Evolutionary conservation across 352 stramenopile genomes (phyloP).

Genomic region (Globisporangium takayamanum): DNA sequence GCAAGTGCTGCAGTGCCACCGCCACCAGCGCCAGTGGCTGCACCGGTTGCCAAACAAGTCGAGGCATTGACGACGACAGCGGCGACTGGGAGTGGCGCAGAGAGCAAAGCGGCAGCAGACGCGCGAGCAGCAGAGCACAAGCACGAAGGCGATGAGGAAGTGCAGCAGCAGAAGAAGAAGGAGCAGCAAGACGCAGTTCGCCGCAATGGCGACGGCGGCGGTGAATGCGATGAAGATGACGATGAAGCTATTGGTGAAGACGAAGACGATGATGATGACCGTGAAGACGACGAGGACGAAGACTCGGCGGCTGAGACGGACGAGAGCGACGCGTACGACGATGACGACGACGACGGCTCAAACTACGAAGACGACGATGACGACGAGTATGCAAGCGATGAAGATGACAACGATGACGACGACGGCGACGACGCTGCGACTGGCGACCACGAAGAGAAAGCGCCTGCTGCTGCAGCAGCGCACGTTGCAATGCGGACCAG

Average conservation of each 20-base stretch:
- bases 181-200: slow-evolving; percentile 5
- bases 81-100: neutral
- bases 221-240: slow-evolving; percentile 9
- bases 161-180: slow-evolving; percentile 2
- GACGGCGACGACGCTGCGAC: neutral
- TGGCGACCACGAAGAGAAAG: neutral
- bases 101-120: neutral
- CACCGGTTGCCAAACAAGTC: neutral
- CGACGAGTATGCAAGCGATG: neutral
- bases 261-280: slow-evolving; percentile 15
- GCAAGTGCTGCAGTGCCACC: too few species aligned
- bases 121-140: slow-evolving; percentile 1
- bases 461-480: slow-evolving; percentile 4
- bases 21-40: slow-evolving; percentile 1
- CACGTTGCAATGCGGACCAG: slow-evolving; percentile 14
- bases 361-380: slow-evolving; percentile 20
- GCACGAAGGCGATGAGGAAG: slow-evolving; percentile 5
- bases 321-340: slow-evolving; percentile 11
- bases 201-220: slow-evolving; percentile 9
- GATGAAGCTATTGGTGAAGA: slow-evolving; percentile 23
- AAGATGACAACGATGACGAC: slow-evolving; percentile 7
- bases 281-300: slow-evolving; percentile 5
- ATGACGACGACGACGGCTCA: slow-evolving; percentile 16
- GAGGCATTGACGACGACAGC: neutral
- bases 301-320: slow-evolving; percentile 15